phyloP scores from a whole-genome alignment of 108 stramenopile species.

The Nannochloropsis oceanica region DNA sequence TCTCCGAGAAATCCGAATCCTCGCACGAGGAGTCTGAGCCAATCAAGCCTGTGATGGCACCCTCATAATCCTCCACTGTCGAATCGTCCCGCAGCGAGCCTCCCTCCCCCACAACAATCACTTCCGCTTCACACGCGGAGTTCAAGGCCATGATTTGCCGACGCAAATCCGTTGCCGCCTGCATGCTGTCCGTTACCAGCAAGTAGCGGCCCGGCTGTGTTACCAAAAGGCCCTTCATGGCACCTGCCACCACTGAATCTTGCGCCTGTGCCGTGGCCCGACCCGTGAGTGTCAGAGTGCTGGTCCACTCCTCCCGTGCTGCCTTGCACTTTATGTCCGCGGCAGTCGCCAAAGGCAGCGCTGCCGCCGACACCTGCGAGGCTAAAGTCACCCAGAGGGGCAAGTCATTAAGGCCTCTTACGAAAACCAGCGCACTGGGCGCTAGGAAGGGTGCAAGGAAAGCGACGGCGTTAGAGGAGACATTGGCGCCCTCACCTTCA shows the following conservation, averaged over 20 bases:
- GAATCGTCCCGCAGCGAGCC: neutral
- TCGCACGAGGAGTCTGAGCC: neutral
- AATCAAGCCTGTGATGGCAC: neutral
- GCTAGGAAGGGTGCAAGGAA: neutral
- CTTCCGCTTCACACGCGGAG: neutral
- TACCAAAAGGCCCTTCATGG: neutral
- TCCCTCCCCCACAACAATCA: neutral
- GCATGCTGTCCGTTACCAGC: neutral
- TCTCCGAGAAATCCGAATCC: neutral
- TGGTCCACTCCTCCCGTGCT: neutral
- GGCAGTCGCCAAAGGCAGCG: neutral
- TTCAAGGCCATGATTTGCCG: neutral
- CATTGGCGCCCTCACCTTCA: neutral
- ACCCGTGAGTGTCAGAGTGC: neutral
- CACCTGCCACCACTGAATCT: neutral
- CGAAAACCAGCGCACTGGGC: neutral
- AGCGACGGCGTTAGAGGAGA: neutral
- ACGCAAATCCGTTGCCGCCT: neutral
- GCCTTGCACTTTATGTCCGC: neutral
- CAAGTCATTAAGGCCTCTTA: neutral
- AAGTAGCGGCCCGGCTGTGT: neutral
- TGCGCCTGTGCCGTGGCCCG: neutral
- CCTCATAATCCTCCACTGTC: neutral
- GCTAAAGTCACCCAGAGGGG: neutral
- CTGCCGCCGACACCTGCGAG: neutral